Conservation (phyloP, 108 stramenopile genomes). For the Skeletonema menzelii region DNA sequence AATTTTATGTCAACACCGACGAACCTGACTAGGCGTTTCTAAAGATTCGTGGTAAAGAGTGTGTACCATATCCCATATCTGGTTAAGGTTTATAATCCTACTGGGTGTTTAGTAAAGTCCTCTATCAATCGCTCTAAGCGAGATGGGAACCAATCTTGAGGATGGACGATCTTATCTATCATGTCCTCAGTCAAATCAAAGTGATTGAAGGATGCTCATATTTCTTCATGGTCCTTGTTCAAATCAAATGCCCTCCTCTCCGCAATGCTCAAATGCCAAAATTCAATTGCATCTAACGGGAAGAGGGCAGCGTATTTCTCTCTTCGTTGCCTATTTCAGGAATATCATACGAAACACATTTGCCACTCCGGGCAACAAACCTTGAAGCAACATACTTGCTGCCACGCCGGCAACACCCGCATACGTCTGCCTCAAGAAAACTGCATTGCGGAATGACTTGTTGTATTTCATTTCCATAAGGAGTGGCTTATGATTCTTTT, state of each 20-base stretch:
- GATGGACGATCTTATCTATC: not conserved
- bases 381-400: constrained; percentile 27
- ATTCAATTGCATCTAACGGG: not conserved
- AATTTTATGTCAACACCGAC: constrained; percentile 20
- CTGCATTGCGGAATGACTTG: constrained; percentile 39
- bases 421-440: constrained; percentile 38
- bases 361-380: constrained; percentile 26
- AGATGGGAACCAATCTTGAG: not conserved
- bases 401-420: constrained; percentile 31
- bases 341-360: constrained; percentile 31
- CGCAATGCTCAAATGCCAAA: not conserved
- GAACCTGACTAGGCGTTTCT: constrained; percentile 15
- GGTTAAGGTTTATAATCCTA: not conserved
- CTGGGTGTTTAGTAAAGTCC: not conserved
- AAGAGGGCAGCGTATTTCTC: not conserved
- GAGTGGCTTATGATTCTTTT: constrained; percentile 21
- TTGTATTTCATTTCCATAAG: constrained; percentile 48
- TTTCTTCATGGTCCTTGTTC: not conserved
- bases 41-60: not conserved
- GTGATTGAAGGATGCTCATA: not conserved
- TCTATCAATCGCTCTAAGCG: not conserved
- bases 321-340: constrained; percentile 1
- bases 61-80: no score
- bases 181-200: not conserved
- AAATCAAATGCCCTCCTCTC: not conserved